Conservation (phyloP, 1,284 basidiomycete species). For the Tylopilus orsonianus region DNA sequence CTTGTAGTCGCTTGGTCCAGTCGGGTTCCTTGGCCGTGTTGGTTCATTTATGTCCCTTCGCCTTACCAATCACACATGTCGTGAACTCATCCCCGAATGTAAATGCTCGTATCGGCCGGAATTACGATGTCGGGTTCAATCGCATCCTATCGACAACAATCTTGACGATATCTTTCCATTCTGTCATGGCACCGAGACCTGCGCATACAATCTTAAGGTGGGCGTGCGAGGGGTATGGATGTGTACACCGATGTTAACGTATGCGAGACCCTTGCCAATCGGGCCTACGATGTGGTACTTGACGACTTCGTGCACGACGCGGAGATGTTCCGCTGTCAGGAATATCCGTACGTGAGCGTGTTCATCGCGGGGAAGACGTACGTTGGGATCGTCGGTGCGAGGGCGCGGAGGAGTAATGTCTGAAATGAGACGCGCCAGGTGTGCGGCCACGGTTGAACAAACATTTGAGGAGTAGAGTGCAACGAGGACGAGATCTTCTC, state of each 20-base stretch:
- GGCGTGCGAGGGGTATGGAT: not conserved
- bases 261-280: conserved; percentile 84
- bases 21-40: too few relatives aligned
- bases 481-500: conserved; percentile 94
- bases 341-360: conserved; percentile 95
- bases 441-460: too few relatives aligned
- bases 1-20: too few relatives aligned
- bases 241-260: conserved; percentile 80
- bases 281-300: conserved; percentile 84
- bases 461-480: conserved; percentile 97
- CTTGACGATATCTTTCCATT: conserved; percentile 81
- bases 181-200: conserved; percentile 92
- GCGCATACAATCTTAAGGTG: conserved; percentile 28
- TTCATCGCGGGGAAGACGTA: conserved; percentile 98
- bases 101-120: too few relatives aligned
- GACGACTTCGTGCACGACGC: conserved; percentile 68
- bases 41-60: not conserved
- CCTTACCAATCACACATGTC: too few relatives aligned
- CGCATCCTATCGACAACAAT: conserved; percentile 62
- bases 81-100: too few relatives aligned
- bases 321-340: conserved; percentile 83
- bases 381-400: conserved; percentile 79
- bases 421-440: conserved; percentile 36
- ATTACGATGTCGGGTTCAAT: conserved; percentile 31
- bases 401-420: conserved; percentile 89